These are phyloP conservation scores for Daldinia sp. DNA, from an alignment of 2,329 filamentous ascomycete genomes.

Conservation along the genomic window DNA sequence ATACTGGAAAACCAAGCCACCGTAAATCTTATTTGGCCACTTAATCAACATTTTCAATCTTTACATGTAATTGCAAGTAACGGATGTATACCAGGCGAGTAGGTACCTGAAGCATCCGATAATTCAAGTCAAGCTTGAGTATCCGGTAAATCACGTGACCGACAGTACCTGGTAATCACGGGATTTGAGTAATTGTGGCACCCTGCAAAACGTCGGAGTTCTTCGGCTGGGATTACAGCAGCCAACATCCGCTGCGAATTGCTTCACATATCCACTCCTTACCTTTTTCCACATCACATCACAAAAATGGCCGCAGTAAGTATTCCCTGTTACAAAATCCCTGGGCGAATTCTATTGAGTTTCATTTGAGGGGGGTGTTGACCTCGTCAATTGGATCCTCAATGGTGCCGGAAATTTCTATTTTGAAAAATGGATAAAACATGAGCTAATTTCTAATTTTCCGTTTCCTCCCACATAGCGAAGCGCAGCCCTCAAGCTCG, in stretches of 20 bases:
- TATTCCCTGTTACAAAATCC: constrained; percentile 46
- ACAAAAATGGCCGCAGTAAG: constrained; percentile 77
- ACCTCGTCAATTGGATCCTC: constrained; percentile 46
- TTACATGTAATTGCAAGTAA: background rate
- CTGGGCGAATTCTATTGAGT: background rate
- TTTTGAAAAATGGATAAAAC: constrained; percentile 22
- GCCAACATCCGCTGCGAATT: constrained; percentile 61
- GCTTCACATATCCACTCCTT: constrained; percentile 62
- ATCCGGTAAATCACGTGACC: constrained; percentile 40
- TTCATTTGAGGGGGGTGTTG: background rate
- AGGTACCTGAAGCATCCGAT: too few relatives aligned
- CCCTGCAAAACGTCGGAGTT: constrained; percentile 45
- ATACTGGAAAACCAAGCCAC: background rate
- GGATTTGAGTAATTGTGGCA: constrained; percentile 18
- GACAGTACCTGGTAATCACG: constrained; percentile 37
- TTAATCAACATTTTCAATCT: too few relatives aligned
- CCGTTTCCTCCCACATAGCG: constrained; percentile 69
- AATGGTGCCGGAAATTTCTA: constrained; percentile 41
- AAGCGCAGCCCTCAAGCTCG: constrained; percentile 98
- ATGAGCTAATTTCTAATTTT: constrained; percentile 67
- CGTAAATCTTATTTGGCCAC: background rate
- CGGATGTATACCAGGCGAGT: background rate
- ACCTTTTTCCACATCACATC: constrained; percentile 58
- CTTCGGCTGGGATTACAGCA: constrained; percentile 59
- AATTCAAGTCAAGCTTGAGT: too few relatives aligned